phyloP scores from a whole-genome alignment of 441 rosid genomes.

The Corymbia calophylla region DNA sequence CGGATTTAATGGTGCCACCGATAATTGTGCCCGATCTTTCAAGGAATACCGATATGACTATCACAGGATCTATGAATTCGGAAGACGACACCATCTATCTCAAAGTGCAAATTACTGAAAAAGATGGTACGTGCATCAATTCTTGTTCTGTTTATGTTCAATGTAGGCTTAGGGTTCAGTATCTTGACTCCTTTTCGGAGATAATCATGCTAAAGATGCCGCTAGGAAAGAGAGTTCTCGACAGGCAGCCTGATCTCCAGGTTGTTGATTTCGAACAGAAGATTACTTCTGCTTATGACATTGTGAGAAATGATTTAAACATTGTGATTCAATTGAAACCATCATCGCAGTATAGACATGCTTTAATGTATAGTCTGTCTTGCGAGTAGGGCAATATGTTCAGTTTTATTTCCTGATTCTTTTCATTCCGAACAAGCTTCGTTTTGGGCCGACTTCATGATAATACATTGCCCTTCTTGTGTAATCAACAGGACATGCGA shows the following conservation, averaged over 20 bases:
- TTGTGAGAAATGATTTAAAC: not conserved
- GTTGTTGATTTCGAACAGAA: not conserved
- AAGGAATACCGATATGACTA: constrained; percentile 64
- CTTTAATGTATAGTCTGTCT: not conserved
- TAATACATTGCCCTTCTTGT: not conserved
- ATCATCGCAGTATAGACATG: not conserved
- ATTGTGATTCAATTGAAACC: not conserved
- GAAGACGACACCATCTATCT: constrained; percentile 75
- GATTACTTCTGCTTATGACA: not conserved
- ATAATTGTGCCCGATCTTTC: constrained; percentile 21
- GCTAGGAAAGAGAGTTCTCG: not conserved
- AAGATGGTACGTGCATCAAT: constrained; percentile 34
- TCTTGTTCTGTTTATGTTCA: not conserved
- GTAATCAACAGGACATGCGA: constrained; percentile 44
- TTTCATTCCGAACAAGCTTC: not conserved
- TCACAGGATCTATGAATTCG: constrained; percentile 71
- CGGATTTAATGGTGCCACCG: constrained; percentile 9
- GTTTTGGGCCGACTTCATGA: not conserved
- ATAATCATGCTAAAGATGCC: not conserved
- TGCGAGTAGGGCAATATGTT: not conserved
- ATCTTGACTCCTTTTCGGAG: not conserved
- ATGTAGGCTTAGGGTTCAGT: not conserved
- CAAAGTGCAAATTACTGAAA: constrained; percentile 71
- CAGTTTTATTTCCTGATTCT: not conserved
- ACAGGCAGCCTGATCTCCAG: not conserved